phyloP scores from a whole-genome alignment of 768 basidiomycete species.

The Trametes gibbosa region DNA sequence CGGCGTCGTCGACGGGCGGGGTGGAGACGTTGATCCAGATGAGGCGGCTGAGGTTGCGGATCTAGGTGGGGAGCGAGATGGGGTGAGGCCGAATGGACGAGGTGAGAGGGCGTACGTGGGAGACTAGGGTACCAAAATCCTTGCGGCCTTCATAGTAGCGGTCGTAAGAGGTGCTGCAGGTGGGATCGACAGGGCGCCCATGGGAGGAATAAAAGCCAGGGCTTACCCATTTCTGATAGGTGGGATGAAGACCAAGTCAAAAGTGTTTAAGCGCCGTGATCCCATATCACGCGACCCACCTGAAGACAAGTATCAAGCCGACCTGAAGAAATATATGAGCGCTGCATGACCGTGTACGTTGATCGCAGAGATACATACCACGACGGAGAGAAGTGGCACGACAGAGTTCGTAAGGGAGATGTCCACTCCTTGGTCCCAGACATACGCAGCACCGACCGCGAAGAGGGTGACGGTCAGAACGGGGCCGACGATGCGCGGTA shows the following conservation, averaged over 20 bases:
- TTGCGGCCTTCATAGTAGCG: conserved; percentile 90
- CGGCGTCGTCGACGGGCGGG: conserved; percentile 50
- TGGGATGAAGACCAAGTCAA: neutral
- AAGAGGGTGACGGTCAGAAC: conserved; percentile 83
- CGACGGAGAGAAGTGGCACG: conserved; percentile 84
- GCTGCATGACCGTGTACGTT: neutral
- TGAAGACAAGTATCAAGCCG: conserved; percentile 84
- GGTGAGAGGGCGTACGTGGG: conserved; percentile 44
- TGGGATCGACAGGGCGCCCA: neutral
- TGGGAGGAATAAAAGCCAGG: neutral
- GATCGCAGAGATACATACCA: conserved; percentile 49
- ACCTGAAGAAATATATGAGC: conserved; percentile 44
- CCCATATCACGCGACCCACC: conserved; percentile 42
- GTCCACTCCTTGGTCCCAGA: conserved; percentile 52
- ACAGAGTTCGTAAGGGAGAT: conserved; percentile 78
- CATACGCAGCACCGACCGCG: conserved; percentile 58
- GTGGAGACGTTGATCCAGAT: conserved; percentile 79
- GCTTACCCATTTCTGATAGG: conserved; percentile 62
- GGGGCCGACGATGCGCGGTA: conserved; percentile 71
- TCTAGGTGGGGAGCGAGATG: conserved; percentile 27
- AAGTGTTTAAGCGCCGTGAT: neutral
- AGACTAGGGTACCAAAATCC: conserved; percentile 67
- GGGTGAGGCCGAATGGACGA: neutral
- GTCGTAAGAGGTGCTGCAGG: conserved; percentile 73
- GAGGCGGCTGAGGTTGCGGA: conserved; percentile 73